Conservation (phyloP, 345 rosid genomes). For the Angophora floribunda region DNA sequence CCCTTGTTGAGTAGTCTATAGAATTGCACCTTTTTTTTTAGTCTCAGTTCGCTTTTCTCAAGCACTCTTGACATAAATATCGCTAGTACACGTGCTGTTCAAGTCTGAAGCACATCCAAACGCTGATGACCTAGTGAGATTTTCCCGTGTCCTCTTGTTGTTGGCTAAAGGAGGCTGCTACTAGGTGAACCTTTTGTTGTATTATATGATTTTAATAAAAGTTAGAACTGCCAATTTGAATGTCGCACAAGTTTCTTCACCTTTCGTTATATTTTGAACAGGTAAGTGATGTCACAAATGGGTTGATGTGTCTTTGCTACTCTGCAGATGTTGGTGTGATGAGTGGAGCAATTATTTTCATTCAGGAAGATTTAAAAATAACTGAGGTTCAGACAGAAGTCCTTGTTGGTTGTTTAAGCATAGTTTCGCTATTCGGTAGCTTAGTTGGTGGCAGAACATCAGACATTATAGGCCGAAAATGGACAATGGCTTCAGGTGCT, state of each 20-base stretch:
- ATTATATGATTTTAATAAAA: background rate
- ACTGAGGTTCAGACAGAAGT: constrained; percentile 75
- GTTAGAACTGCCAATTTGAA: background rate
- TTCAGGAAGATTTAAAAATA: constrained; percentile 70
- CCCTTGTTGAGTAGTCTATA: background rate
- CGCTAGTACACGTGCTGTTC: background rate
- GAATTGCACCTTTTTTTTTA: background rate
- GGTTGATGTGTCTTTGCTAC: background rate
- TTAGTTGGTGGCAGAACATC: constrained; percentile 81
- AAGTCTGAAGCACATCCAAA: background rate
- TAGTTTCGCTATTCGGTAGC: constrained; percentile 78
- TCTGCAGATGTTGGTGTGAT: constrained; percentile 86
- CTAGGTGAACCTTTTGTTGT: background rate
- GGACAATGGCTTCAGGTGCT: constrained; percentile 90
- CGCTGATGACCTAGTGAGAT: background rate
- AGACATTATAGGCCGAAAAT: constrained; percentile 71
- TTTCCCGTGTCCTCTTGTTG: background rate
- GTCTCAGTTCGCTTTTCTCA: background rate
- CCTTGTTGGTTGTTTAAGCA: constrained; percentile 64
- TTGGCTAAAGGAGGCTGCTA: background rate
- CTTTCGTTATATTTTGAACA: background rate
- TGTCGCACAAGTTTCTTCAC: background rate
- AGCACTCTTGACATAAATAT: background rate
- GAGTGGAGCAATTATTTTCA: constrained; percentile 93
- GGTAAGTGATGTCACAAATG: background rate